These are phyloP conservation scores for Aspergillus terreus DNA, from an alignment of 2,329 filamentous ascomycete genomes.

Conservation along the genomic window DNA sequence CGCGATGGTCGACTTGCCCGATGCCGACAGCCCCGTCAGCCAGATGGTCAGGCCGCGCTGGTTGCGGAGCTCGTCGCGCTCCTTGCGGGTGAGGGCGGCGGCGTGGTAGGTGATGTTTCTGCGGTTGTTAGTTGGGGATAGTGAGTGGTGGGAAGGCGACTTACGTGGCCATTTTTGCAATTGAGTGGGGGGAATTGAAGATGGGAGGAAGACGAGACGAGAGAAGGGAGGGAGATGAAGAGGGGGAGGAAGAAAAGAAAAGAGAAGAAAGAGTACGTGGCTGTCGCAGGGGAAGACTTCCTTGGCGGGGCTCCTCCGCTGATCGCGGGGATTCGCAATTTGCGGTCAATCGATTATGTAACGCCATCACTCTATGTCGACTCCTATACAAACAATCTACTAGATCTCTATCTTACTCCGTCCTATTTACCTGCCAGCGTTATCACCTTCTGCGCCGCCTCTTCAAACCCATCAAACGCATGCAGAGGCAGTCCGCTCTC, in stretches of 20 bases:
- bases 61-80: conserved; percentile 54
- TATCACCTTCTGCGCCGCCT: conserved; percentile 65
- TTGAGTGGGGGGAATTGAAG: background rate
- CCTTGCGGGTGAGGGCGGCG: conserved; percentile 37
- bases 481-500: conserved; percentile 65
- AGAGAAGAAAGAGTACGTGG: conserved; percentile 4
- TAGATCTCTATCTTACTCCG: background rate
- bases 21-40: conserved; percentile 95
- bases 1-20: conserved; percentile 94
- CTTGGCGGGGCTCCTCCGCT: conserved; percentile 1
- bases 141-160: conserved; percentile 10
- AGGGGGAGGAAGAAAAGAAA: conserved; percentile 3
- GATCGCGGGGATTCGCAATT: conserved; percentile 3
- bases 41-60: conserved; percentile 94
- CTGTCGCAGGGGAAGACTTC: background rate
- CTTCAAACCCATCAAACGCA: conserved; percentile 71
- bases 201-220: background rate
- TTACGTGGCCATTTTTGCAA: conserved; percentile 35
- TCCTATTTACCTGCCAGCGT: conserved; percentile 44
- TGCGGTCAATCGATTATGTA: background rate
- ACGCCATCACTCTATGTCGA: background rate
- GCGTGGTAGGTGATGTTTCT: conserved; percentile 49
- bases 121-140: conserved; percentile 7
- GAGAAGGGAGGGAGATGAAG: background rate
- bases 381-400: background rate